Percentiles rank a stretch among this genome's conserved stretches.
These are phyloP conservation scores for Thinopyrum elongatum DNA, from an alignment of 176 grass and related monocot species.

Conservation along the genomic window DNA sequence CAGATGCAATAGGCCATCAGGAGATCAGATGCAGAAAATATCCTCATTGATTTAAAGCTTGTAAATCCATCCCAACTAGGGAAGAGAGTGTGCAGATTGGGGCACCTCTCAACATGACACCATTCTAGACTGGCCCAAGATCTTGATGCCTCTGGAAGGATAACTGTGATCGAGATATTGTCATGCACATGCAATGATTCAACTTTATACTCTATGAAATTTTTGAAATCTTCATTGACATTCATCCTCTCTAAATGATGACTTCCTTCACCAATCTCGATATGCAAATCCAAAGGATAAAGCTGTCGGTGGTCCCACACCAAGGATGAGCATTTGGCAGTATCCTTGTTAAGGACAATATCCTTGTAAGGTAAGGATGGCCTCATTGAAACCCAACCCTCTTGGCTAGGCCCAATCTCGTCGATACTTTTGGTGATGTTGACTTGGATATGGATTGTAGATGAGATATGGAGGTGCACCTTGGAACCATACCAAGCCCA, in stretches of 20 bases:
- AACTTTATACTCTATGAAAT: background rate
- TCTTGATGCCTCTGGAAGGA: background rate
- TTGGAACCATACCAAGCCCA: too few relatives aligned
- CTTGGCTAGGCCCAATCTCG: too few relatives aligned
- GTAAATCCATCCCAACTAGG: background rate
- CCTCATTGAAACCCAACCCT: too few relatives aligned
- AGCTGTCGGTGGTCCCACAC: background rate
- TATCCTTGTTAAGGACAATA: too few relatives aligned
- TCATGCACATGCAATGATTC: background rate
- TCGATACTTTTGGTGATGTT: too few relatives aligned
- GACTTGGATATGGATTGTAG: too few relatives aligned
- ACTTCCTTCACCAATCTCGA: background rate
- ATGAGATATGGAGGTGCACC: too few relatives aligned
- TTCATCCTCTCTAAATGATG: too few relatives aligned
- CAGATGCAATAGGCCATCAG: background rate
- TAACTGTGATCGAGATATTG: background rate
- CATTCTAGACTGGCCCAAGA: rapidly evolving
- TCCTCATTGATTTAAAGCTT: background rate
- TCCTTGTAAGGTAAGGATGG: too few relatives aligned
- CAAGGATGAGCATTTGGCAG: background rate
- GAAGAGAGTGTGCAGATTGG: background rate
- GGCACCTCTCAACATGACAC: background rate
- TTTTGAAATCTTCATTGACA: too few relatives aligned
- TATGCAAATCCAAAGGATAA: background rate
- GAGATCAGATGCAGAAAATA: background rate